phyloP scores from a whole-genome alignment of 2,329 filamentous ascomycete species.

The Penicillium sp. region DNA sequence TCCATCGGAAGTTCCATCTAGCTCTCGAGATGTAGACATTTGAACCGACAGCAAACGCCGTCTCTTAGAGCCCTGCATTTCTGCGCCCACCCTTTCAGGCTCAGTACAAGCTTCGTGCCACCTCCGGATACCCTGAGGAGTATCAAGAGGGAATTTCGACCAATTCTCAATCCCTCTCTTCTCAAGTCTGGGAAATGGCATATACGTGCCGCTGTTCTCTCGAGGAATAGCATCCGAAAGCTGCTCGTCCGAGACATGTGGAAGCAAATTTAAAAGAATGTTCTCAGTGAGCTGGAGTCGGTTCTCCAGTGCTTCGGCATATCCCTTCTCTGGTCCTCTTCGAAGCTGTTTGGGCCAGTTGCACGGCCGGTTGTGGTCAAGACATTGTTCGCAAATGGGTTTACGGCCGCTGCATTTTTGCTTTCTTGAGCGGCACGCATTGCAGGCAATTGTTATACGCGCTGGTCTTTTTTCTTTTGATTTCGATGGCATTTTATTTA shows the following conservation, averaged over 20 bases:
- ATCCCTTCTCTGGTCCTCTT: slow-evolving; percentile 42
- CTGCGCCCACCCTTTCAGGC: background rate
- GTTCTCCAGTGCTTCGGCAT: slow-evolving; percentile 39
- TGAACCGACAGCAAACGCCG: background rate
- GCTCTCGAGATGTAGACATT: background rate
- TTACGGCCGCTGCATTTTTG: slow-evolving; percentile 34
- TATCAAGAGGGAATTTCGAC: slow-evolving; percentile 31
- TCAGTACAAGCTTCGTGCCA: slow-evolving; percentile 29
- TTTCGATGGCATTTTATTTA: slow-evolving; percentile 6
- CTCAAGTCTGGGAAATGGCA: slow-evolving; percentile 17
- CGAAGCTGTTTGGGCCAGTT: slow-evolving; percentile 35
- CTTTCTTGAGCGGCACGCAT: slow-evolving; percentile 36
- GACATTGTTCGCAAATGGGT: slow-evolving; percentile 32
- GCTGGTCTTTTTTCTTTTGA: slow-evolving; percentile 22
- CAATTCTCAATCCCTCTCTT: slow-evolving; percentile 34
- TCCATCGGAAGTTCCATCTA: background rate
- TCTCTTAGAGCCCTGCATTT: background rate
- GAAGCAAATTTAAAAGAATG: slow-evolving; percentile 32
- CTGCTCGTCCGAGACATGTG: slow-evolving; percentile 27
- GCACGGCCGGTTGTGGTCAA: slow-evolving; percentile 28
- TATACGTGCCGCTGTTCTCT: slow-evolving; percentile 10
- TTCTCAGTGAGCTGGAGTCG: slow-evolving; percentile 38
- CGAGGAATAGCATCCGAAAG: slow-evolving; percentile 20
- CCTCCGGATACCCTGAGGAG: slow-evolving; percentile 26
- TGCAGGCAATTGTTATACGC: slow-evolving; percentile 36